phyloP scores from a whole-genome alignment of 31 red algal genomes.

The Porphyra umbilicalis region DNA sequence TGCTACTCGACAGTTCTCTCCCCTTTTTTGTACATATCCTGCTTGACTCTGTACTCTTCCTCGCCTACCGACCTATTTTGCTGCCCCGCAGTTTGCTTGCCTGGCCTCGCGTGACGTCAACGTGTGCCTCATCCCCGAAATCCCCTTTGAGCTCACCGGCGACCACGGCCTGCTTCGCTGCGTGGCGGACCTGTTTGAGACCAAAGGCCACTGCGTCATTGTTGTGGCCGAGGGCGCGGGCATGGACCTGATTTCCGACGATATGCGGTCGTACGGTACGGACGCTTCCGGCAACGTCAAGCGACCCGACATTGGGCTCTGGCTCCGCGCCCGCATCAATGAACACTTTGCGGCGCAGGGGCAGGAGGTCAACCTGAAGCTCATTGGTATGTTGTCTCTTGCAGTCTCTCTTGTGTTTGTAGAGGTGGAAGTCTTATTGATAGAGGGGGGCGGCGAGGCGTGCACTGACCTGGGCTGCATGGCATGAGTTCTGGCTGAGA shows the following conservation, averaged over 20 bases:
- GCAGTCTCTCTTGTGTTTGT: no score
- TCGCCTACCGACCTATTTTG: no score
- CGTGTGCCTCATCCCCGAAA: conserved; percentile 92
- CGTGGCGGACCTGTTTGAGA: conserved; percentile 47
- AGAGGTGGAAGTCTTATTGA: no score
- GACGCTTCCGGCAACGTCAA: conserved; percentile 89
- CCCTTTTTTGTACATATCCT: no score
- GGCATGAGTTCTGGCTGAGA: no score
- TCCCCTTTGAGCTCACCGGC: conserved; percentile 82
- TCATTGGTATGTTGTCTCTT: conserved; percentile 37
- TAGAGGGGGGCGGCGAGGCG: no score
- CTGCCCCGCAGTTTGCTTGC: no score
- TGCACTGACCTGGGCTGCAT: no score
- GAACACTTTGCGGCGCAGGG: conserved; percentile 36
- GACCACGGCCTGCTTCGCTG: conserved; percentile 63
- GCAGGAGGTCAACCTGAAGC: conserved; percentile 78
- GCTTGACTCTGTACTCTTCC: no score
- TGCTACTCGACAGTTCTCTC: no score
- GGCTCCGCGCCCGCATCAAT: conserved; percentile 66
- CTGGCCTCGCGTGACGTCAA: conserved; percentile 25
- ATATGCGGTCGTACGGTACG: background rate
- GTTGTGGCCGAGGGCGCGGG: conserved; percentile 96
- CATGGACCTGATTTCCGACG: conserved; percentile 37
- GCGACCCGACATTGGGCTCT: conserved; percentile 80
- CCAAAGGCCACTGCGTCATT: conserved; percentile 82